phyloP scores from a whole-genome alignment of 495 filamentous ascomycete species.

The Annulohypoxylon maeteangense region DNA sequence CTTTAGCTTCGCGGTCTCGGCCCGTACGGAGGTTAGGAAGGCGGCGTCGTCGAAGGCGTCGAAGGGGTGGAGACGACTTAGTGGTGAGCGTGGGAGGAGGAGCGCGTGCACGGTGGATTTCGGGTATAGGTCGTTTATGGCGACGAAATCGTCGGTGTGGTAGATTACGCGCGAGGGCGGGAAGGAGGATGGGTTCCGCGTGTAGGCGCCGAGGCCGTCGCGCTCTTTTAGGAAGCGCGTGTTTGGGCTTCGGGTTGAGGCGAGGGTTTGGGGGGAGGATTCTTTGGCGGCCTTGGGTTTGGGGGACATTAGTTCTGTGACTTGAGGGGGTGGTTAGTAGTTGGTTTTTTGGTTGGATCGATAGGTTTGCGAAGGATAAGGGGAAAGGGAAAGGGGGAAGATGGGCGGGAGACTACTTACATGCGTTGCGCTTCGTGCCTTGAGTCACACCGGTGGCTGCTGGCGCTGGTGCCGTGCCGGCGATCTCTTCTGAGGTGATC shows the following conservation, averaged over 20 bases:
- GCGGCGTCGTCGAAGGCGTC: conserved; percentile 75
- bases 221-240: conserved; percentile 57
- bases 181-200: conserved; percentile 71
- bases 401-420: conserved; percentile 34
- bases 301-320: conserved; percentile 75
- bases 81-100: conserved; percentile 79
- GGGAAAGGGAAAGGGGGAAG: too few species aligned
- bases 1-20: conserved; percentile 69
- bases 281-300: conserved; percentile 58
- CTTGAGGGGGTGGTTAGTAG: conserved; percentile 42
- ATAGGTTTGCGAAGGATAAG: background rate
- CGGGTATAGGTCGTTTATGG: conserved; percentile 84
- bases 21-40: conserved; percentile 74
- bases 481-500: conserved; percentile 46
- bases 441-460: conserved; percentile 25
- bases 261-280: conserved; percentile 49
- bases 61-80: conserved; percentile 76
- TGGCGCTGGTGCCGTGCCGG: conserved; percentile 36
- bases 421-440: conserved; percentile 44
- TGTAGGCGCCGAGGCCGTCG: conserved; percentile 77
- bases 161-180: conserved; percentile 72
- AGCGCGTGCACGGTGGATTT: conserved; percentile 88
- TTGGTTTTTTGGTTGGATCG: background rate
- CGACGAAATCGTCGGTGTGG: conserved; percentile 76
- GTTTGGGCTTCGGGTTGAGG: conserved; percentile 26